These are phyloP conservation scores for Fusarium fracticaudum DNA, from an alignment of 2,329 filamentous ascomycete genomes.

Conservation along the genomic window DNA sequence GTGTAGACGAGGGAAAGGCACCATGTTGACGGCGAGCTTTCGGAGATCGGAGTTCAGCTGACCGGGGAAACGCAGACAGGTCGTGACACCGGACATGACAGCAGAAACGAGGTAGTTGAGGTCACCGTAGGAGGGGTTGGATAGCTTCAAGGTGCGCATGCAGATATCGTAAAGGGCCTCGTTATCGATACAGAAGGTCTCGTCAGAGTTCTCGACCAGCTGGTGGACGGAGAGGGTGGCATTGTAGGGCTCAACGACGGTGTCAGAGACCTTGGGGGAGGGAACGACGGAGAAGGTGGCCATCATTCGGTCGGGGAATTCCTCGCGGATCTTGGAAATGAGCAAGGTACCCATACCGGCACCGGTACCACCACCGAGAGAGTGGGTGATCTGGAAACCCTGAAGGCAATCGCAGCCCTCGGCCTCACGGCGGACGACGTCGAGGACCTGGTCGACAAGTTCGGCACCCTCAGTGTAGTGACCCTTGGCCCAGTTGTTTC, in stretches of 20 bases:
- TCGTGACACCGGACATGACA: conserved; percentile 99
- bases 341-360: conserved; percentile 99
- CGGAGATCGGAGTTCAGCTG: conserved; percentile 99
- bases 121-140: conserved; percentile 98
- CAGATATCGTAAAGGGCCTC: conserved; percentile 99
- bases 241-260: conserved; percentile 99
- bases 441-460: conserved; percentile 96
- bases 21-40: conserved; percentile 99
- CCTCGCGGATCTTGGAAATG: conserved; percentile 99
- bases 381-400: conserved; percentile 99
- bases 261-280: conserved; percentile 99
- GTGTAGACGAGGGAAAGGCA: conserved; percentile 99
- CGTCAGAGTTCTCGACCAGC: conserved; percentile 99
- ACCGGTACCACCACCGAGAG: conserved; percentile 99
- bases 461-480: conserved; percentile 99
- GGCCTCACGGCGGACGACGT: conserved; percentile 98
- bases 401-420: conserved; percentile 99
- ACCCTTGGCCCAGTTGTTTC: conserved; percentile 99
- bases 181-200: conserved; percentile 99
- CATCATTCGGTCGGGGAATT: conserved; percentile 99
- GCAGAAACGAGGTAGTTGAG: conserved; percentile 99
- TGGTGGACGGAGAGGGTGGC: conserved; percentile 98
- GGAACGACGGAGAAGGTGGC: conserved; percentile 99
- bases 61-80: conserved; percentile 98
- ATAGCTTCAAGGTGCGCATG: conserved; percentile 99